Percentiles rank a stretch among this genome's conserved stretches.
phyloP scores from a whole-genome alignment of 768 basidiomycete species.

The Leccinum longicurvipes region DNA sequence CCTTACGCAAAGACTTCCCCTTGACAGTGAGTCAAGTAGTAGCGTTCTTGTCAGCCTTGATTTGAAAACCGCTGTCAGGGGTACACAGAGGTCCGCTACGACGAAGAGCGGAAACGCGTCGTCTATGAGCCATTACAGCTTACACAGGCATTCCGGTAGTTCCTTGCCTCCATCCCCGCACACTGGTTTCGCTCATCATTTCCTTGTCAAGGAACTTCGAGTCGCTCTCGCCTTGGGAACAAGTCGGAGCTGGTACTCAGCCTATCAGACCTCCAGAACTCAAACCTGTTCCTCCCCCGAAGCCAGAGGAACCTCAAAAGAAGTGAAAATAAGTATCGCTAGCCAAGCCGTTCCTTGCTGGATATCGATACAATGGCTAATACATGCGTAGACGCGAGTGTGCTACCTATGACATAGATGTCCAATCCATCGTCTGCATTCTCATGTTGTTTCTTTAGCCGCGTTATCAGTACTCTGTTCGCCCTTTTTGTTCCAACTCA shows the following conservation, averaged over 20 bases:
- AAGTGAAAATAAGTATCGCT: slow-evolving; percentile 45
- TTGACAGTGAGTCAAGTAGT: slow-evolving; percentile 62
- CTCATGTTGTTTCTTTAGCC: slow-evolving; percentile 9
- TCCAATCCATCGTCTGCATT: not conserved
- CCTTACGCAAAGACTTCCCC: slow-evolving; percentile 97
- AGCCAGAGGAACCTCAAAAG: slow-evolving; percentile 73
- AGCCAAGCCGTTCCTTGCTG: not conserved
- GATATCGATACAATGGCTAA: slow-evolving; percentile 13
- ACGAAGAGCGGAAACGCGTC: slow-evolving; percentile 95
- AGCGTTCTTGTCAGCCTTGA: not conserved
- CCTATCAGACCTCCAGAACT: slow-evolving; percentile 63
- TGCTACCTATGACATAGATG: slow-evolving; percentile 9
- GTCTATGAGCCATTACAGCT: slow-evolving; percentile 97
- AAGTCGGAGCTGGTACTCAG: slow-evolving; percentile 68
- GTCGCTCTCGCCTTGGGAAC: slow-evolving; percentile 92
- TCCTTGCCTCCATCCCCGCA: not conserved
- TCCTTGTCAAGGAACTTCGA: slow-evolving; percentile 76
- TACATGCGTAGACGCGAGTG: slow-evolving; percentile 9
- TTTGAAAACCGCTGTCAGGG: slow-evolving; percentile 50
- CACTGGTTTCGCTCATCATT: not conserved
- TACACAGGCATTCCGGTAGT: slow-evolving; percentile 95
- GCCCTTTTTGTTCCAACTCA: slow-evolving; percentile 67
- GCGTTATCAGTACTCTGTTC: slow-evolving; percentile 5
- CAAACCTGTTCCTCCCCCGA: slow-evolving; percentile 72
- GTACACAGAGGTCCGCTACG: slow-evolving; percentile 97